phyloP scores from a whole-genome alignment of 1,284 basidiomycete genomes.

The Ganoderma meredithae region DNA sequence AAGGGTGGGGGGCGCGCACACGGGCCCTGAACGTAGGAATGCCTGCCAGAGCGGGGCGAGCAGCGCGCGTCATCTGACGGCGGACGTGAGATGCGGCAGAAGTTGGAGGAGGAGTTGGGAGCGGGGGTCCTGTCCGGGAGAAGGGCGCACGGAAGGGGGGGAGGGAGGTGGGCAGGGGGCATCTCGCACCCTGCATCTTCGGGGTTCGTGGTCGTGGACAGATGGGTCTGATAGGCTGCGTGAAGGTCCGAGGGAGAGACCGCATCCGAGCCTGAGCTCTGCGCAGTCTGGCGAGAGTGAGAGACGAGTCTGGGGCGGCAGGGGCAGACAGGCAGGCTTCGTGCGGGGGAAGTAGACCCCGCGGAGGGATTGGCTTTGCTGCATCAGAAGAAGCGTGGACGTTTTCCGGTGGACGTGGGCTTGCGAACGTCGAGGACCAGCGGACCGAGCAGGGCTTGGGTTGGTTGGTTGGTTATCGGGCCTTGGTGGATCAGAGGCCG shows the following conservation, averaged over 20 bases:
- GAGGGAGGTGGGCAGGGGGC: too few relatives aligned
- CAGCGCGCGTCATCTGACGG: slow-evolving; percentile 33
- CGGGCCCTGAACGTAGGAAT: slow-evolving; percentile 32
- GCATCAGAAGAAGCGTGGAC: slow-evolving; percentile 24
- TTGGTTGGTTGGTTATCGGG: slow-evolving; percentile 4
- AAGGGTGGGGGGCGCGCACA: slow-evolving; percentile 14
- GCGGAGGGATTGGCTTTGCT: slow-evolving; percentile 13
- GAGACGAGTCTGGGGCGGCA: slow-evolving; percentile 14
- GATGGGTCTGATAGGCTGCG: slow-evolving; percentile 32
- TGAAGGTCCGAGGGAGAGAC: background rate
- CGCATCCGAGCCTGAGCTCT: slow-evolving; percentile 20
- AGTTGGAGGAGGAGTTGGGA: slow-evolving; percentile 18
- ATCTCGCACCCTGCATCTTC: slow-evolving; percentile 19
- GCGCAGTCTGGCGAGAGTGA: background rate
- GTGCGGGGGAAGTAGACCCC: slow-evolving; percentile 29
- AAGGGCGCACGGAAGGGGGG: slow-evolving; percentile 23
- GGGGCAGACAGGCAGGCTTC: slow-evolving; percentile 5
- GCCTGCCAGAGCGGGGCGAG: slow-evolving; percentile 22
- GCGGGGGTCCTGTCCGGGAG: slow-evolving; percentile 21
- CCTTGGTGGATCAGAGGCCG: slow-evolving; percentile 9
- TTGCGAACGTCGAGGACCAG: slow-evolving; percentile 4
- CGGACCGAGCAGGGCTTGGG: slow-evolving; percentile 19
- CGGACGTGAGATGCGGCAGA: slow-evolving; percentile 27
- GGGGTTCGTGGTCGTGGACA: slow-evolving; percentile 26
- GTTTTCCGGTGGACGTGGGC: slow-evolving; percentile 15